Conservation (phyloP, 345 rosid species). For the Rhizophora mangle region DNA sequence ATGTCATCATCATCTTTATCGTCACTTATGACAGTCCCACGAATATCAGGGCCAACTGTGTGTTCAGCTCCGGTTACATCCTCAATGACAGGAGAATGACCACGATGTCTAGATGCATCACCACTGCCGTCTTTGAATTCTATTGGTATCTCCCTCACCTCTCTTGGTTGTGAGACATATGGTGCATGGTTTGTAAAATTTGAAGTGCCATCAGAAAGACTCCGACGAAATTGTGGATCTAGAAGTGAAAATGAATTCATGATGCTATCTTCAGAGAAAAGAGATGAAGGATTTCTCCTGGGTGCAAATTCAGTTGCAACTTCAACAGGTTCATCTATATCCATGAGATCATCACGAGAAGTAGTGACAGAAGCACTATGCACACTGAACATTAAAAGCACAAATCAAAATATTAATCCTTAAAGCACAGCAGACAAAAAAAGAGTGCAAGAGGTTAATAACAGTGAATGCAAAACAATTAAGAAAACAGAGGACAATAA, state of each 20-base stretch:
- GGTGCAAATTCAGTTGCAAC: slow-evolving; percentile 26
- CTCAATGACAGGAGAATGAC: slow-evolving; percentile 62
- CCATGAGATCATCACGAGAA: slow-evolving; percentile 67
- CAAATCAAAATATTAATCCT: slow-evolving; percentile 6
- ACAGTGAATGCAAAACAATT: not conserved
- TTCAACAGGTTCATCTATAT: slow-evolving; percentile 63
- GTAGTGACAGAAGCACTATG: slow-evolving; percentile 30
- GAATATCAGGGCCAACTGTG: slow-evolving; percentile 43
- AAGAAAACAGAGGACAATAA: not conserved
- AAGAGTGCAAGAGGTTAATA: not conserved
- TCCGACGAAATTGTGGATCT: slow-evolving; percentile 44
- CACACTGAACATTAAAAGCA: slow-evolving; percentile 1
- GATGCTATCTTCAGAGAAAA: slow-evolving; percentile 37
- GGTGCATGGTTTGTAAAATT: slow-evolving; percentile 44
- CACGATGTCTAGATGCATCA: slow-evolving; percentile 45
- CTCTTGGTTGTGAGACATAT: slow-evolving; percentile 74
- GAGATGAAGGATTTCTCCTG: slow-evolving; percentile 35
- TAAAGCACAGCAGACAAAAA: not conserved
- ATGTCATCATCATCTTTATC: slow-evolving; percentile 56
- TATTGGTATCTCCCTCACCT: slow-evolving; percentile 82
- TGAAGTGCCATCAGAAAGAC: slow-evolving; percentile 42
- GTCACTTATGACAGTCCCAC: slow-evolving; percentile 54
- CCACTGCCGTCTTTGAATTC: slow-evolving; percentile 60
- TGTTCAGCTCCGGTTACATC: slow-evolving; percentile 66
- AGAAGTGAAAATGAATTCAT: slow-evolving; percentile 42